A percentile compares a stretch with the other conserved stretches of the same genome.
phyloP scores from a whole-genome alignment of 345 rosid species.

The Eucalyptus leucophloia region DNA sequence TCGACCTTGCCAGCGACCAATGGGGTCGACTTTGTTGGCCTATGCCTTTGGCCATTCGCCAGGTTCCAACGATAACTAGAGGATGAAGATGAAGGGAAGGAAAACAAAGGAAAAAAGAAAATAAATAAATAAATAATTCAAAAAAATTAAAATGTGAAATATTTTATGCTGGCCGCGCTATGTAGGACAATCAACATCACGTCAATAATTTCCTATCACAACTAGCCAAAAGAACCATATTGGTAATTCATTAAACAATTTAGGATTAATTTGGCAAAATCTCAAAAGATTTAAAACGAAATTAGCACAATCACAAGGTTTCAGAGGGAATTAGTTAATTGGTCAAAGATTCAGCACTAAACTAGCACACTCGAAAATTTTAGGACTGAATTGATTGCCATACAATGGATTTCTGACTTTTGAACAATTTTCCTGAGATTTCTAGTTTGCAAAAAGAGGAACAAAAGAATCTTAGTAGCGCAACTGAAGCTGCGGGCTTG shows the following conservation, averaged over 20 bases:
- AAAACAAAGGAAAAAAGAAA: too few relatives aligned
- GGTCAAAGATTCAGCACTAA: too few relatives aligned
- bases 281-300: too few relatives aligned
- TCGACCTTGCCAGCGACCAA: too few relatives aligned
- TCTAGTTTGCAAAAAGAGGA: background rate
- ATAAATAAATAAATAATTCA: too few relatives aligned
- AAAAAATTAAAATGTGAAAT: too few relatives aligned
- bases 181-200: too few relatives aligned
- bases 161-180: accelerated
- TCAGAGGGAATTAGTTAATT: too few relatives aligned
- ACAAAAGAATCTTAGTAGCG: background rate
- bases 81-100: background rate
- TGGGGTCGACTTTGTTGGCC: background rate
- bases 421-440: background rate
- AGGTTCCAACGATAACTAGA: background rate
- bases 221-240: background rate
- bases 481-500: background rate
- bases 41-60: background rate
- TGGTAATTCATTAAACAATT: background rate
- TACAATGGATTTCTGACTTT: background rate
- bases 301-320: background rate
- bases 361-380: background rate
- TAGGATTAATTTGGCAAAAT: background rate
- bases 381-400: too few relatives aligned
- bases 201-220: background rate